A percentile compares a stretch with the other conserved stretches of the same genome.
Conservation (phyloP, 2,329 filamentous ascomycete species). For the Neurospora sp. region DNA sequence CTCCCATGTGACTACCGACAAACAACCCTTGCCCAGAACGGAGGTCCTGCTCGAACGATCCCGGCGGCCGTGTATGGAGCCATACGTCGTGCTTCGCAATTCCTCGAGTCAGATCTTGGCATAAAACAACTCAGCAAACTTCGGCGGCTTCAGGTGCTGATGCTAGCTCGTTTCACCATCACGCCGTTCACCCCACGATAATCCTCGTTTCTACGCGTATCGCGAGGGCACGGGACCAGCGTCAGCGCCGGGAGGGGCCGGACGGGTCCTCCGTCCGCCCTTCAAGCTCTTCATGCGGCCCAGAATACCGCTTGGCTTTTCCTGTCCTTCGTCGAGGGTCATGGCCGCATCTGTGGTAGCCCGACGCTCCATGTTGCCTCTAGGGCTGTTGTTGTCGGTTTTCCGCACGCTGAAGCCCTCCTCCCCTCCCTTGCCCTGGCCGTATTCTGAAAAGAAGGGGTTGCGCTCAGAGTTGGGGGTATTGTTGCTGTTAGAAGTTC, state of each 20-base stretch:
- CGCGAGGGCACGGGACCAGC: conserved; percentile 13
- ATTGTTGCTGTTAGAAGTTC: conserved; percentile 21
- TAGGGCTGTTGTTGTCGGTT: conserved; percentile 41
- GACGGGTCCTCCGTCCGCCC: conserved; percentile 48
- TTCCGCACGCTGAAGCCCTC: conserved; percentile 37
- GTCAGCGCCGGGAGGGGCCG: conserved; percentile 22
- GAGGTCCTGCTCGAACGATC: not conserved
- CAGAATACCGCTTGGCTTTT: conserved; percentile 48
- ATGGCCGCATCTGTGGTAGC: conserved; percentile 46
- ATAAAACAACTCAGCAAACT: conserved; percentile 1
- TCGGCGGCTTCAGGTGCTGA: conserved; percentile 2
- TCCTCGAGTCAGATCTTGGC: not conserved
- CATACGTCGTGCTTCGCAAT: not conserved
- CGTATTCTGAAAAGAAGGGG: conserved; percentile 78
- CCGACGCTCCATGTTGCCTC: conserved; percentile 52
- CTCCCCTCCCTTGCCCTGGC: conserved; percentile 46
- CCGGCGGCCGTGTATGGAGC: not conserved
- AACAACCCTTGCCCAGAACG: not conserved
- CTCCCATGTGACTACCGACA: not conserved
- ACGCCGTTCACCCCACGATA: conserved; percentile 9
- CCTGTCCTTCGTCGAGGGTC: conserved; percentile 28
- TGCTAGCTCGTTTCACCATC: conserved; percentile 5
- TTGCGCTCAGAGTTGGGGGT: conserved; percentile 45
- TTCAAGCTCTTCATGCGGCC: conserved; percentile 77
- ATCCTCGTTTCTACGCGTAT: not conserved